Evolutionary conservation across 148 eudicot genomes (phyloP).

Genomic region (Rhododendron kiyosumense): DNA sequence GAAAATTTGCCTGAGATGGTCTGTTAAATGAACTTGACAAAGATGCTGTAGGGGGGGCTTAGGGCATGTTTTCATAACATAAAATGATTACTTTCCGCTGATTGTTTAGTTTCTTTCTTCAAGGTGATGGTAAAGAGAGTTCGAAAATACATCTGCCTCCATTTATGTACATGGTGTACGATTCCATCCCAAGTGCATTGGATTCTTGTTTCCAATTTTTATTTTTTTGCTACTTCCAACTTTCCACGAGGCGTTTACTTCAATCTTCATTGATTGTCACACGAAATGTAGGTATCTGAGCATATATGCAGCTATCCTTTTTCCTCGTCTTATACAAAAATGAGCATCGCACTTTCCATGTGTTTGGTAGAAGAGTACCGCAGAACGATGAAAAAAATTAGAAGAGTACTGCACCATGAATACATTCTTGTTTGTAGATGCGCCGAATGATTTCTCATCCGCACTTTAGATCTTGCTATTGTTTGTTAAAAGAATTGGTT

Average conservation of each 20-base stretch:
- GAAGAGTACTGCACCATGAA: neutral
- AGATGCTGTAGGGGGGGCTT: neutral
- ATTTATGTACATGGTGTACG: neutral
- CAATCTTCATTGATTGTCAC: neutral
- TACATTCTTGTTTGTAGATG: neutral
- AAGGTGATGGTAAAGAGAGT: neutral
- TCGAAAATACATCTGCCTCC: neutral
- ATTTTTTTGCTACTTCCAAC: neutral
- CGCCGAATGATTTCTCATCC: neutral
- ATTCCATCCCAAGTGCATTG: neutral
- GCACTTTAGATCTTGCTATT: neutral
- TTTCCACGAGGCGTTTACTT: neutral
- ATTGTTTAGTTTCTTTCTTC: neutral
- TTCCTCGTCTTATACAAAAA: neutral
- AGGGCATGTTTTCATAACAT: neutral
- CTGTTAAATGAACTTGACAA: neutral
- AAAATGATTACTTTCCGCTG: neutral
- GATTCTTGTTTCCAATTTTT: neutral
- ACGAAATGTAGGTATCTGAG: neutral
- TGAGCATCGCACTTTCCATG: neutral
- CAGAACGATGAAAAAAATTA: too few species aligned
- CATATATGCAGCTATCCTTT: neutral
- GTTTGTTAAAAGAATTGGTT: neutral
- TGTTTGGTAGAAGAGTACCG: too few species aligned
- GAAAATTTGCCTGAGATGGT: neutral